Conservation (phyloP, 192 early-diverging fungal genomes). For the Mortierella hygrophila region DNA sequence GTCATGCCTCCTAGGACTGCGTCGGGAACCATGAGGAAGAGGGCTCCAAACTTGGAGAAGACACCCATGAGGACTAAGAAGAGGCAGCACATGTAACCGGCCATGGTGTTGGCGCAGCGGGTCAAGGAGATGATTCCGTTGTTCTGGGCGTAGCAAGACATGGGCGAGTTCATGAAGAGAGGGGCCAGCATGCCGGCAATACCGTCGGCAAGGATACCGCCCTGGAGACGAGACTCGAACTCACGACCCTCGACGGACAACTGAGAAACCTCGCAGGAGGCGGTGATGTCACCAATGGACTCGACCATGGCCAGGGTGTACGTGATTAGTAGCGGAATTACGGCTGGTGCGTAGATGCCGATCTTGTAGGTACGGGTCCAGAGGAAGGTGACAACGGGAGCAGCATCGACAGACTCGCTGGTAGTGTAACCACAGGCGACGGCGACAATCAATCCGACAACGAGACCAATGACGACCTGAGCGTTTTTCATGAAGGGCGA, state of each 20-base stretch:
- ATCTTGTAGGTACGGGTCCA: conserved; percentile 65
- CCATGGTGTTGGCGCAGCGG: conserved; percentile 65
- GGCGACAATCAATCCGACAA: conserved; percentile 66
- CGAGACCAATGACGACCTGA: conserved; percentile 61
- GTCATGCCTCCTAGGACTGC: conserved; percentile 69
- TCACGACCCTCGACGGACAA: conserved; percentile 63
- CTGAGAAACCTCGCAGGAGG: conserved; percentile 66
- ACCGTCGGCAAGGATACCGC: conserved; percentile 66
- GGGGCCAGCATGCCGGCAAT: conserved; percentile 58
- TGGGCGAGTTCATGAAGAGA: conserved; percentile 61
- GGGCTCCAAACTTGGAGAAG: conserved; percentile 65
- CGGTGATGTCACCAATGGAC: conserved; percentile 66
- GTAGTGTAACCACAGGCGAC: conserved; percentile 64
- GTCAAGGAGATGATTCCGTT: conserved; percentile 70
- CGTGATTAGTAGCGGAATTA: conserved; percentile 64
- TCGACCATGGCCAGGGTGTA: conserved; percentile 63
- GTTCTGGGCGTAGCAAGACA: conserved; percentile 69
- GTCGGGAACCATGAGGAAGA: conserved; percentile 61
- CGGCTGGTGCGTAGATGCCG: conserved; percentile 60
- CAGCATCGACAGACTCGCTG: conserved; percentile 51
- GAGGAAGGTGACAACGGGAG: conserved; percentile 63
- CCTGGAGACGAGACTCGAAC: conserved; percentile 68
- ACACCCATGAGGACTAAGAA: conserved; percentile 66
- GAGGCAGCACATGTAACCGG: conserved; percentile 67
- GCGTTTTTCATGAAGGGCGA: conserved; percentile 70